Conservation (phyloP, 805 yeast species). For the Zygoascus ofunaensis region DNA sequence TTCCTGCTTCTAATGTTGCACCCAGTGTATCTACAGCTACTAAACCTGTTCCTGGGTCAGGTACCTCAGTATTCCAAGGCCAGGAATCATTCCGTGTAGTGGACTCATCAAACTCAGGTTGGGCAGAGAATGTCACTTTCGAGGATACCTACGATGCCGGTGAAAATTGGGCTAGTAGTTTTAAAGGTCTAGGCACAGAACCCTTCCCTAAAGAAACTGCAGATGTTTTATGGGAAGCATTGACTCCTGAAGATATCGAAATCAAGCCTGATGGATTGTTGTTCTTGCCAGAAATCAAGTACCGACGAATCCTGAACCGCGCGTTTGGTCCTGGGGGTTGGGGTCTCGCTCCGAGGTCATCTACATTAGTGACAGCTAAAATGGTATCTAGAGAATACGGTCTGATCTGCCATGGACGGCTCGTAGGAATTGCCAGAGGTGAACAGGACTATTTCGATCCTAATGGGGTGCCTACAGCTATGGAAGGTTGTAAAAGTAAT, state of each 20-base stretch:
- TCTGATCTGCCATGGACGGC: constrained; percentile 72
- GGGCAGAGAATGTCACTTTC: not conserved
- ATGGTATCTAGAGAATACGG: constrained; percentile 86
- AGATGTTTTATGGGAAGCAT: constrained; percentile 49
- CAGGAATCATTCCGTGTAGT: not conserved
- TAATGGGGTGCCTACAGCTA: constrained; percentile 84
- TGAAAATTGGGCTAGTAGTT: constrained; percentile 73
- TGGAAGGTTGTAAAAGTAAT: constrained; percentile 94
- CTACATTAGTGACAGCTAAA: constrained; percentile 63
- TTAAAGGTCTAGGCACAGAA: constrained; percentile 73
- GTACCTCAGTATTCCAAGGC: not conserved
- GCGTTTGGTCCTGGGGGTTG: constrained; percentile 99
- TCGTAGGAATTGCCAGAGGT: constrained; percentile 89
- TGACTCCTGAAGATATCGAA: constrained; percentile 72
- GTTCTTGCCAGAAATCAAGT: constrained; percentile 90
- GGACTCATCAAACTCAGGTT: not conserved
- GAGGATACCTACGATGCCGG: not conserved
- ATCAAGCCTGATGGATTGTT: constrained; percentile 92
- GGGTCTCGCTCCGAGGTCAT: constrained; percentile 94
- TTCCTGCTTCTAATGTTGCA: not conserved
- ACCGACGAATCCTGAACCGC: constrained; percentile 74
- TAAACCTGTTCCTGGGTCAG: not conserved
- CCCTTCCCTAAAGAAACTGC: constrained; percentile 60
- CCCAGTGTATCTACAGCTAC: not conserved
- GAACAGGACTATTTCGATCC: constrained; percentile 89